These are phyloP conservation scores for Lentinula boryana DNA, from an alignment of 768 basidiomycete genomes.

Conservation along the genomic window DNA sequence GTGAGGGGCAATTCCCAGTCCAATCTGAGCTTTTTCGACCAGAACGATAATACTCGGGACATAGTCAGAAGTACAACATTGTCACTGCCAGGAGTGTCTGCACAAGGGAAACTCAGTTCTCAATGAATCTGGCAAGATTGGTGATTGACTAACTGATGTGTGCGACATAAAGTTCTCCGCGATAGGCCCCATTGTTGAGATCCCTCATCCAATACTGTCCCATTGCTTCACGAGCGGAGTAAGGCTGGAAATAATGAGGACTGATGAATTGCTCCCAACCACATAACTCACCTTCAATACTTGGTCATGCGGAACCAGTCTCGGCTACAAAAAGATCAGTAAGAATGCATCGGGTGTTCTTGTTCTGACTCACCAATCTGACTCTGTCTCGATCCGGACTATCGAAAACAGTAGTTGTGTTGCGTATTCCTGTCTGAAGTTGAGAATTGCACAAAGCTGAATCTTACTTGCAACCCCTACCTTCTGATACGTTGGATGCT, in stretches of 20 bases:
- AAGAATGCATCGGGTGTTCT: background rate
- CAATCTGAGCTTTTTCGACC: conserved; percentile 76
- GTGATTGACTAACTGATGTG: conserved; percentile 67
- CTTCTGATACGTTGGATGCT: conserved; percentile 91
- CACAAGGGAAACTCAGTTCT: conserved; percentile 1
- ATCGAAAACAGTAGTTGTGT: conserved; percentile 98
- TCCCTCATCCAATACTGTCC: conserved; percentile 99
- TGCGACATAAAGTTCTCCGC: conserved; percentile 82
- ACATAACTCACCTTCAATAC: conserved; percentile 60
- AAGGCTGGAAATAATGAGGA: conserved; percentile 49
- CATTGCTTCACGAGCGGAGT: conserved; percentile 81
- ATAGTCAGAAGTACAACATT: conserved; percentile 77
- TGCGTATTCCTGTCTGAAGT: conserved; percentile 70
- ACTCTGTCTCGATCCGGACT: conserved; percentile 83
- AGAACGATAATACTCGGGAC: conserved; percentile 74
- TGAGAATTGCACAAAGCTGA: background rate
- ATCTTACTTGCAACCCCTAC: conserved; percentile 25
- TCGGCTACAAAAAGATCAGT: conserved; percentile 44
- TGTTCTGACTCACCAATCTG: conserved; percentile 50
- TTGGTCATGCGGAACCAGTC: conserved; percentile 81
- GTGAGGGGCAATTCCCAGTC: conserved; percentile 91
- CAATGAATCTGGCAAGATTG: background rate
- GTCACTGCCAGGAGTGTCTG: conserved; percentile 76
- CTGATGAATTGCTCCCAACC: background rate
- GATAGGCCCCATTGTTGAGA: conserved; percentile 81